Percentiles rank a stretch among this genome's conserved stretches.
Conservation (phyloP, 2,329 filamentous ascomycete species). For the Sordariomycetes sp. region DNA sequence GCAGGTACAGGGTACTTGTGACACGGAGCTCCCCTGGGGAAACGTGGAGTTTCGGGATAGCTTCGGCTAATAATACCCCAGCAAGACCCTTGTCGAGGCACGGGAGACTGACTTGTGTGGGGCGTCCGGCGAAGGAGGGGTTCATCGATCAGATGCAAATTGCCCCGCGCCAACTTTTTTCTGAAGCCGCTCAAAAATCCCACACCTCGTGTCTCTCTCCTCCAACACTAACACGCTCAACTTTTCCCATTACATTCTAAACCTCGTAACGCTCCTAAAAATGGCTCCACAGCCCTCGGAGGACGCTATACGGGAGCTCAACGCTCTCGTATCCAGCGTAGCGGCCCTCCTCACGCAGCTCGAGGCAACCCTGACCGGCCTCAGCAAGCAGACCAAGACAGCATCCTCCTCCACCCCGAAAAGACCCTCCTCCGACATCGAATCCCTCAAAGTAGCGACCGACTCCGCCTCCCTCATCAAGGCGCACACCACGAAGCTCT, state of each 20-base stretch:
- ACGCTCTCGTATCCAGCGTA: slow-evolving; percentile 24
- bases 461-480: slow-evolving; percentile 64
- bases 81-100: background rate
- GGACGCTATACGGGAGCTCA: slow-evolving; percentile 24
- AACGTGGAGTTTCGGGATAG: slow-evolving; percentile 3
- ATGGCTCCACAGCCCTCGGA: slow-evolving; percentile 14
- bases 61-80: background rate
- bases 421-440: slow-evolving; percentile 19
- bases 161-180: background rate
- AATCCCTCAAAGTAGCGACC: slow-evolving; percentile 58
- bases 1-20: background rate
- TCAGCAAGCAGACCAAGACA: slow-evolving; percentile 10
- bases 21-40: background rate
- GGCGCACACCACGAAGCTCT: slow-evolving; percentile 80
- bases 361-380: slow-evolving; percentile 27
- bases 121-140: background rate
- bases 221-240: background rate
- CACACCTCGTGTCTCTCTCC: background rate
- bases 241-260: background rate
- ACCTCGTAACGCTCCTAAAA: background rate
- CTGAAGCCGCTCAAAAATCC: background rate
- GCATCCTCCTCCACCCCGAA: background rate
- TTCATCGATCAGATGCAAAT: background rate
- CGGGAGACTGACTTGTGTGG: background rate
- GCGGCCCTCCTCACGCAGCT: slow-evolving; percentile 28